phyloP scores from a whole-genome alignment of 495 filamentous ascomycete species.

The Aspergillus campestris region DNA sequence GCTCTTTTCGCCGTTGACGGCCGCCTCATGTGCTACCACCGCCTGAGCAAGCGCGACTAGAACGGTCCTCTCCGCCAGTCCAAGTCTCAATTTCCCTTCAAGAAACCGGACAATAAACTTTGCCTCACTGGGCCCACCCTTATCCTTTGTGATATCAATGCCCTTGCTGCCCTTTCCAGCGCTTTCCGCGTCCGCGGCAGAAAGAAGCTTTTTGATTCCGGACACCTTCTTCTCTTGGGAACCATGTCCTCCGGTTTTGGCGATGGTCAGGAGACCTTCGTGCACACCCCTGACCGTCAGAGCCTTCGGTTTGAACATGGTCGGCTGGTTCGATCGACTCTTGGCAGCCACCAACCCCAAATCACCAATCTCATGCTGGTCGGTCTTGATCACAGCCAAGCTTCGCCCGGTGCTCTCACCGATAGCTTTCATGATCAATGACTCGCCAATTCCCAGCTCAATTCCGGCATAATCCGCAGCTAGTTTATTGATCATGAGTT shows the following conservation, averaged over 20 bases:
- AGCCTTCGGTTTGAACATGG: conserved; percentile 94
- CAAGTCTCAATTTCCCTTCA: conserved; percentile 87
- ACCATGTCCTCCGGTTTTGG: conserved; percentile 77
- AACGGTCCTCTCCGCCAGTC: conserved; percentile 86
- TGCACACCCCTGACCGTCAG: conserved; percentile 82
- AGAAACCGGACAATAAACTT: conserved; percentile 90
- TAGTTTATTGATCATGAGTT: conserved; percentile 96
- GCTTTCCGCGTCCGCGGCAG: conserved; percentile 66
- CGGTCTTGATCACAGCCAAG: conserved; percentile 76
- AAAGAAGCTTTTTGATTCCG: conserved; percentile 87
- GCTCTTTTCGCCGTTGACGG: conserved; percentile 53
- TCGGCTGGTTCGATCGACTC: conserved; percentile 84
- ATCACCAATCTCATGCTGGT: conserved; percentile 94
- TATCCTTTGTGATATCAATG: conserved; percentile 83
- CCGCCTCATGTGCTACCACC: conserved; percentile 71
- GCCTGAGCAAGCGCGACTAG: conserved; percentile 84
- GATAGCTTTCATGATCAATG: conserved; percentile 96
- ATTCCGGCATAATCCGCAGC: conserved; percentile 94
- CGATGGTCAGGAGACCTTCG: conserved; percentile 80
- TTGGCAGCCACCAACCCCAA: conserved; percentile 91
- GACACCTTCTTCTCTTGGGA: conserved; percentile 86
- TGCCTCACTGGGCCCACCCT: conserved; percentile 88
- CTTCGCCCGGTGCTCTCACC: conserved; percentile 88
- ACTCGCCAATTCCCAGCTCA: conserved; percentile 94
- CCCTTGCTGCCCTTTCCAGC: conserved; percentile 59